Evolutionary conservation across 768 basidiomycete species (phyloP).

Genomic region (Coprinellus micaceus): DNA sequence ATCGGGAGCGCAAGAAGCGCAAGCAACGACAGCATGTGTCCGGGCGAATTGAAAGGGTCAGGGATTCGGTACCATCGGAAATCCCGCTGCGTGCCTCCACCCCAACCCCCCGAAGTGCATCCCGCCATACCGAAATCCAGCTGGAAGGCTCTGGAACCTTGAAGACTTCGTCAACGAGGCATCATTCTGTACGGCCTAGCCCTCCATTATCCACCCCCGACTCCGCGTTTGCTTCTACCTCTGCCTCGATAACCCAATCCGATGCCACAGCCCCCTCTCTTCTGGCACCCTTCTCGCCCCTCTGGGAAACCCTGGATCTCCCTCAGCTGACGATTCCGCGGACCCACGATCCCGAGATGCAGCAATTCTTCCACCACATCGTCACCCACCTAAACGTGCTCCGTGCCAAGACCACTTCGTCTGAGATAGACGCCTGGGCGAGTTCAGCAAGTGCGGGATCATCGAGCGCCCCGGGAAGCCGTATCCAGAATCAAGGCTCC

Average conservation of each 20-base stretch:
- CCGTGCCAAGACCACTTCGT: constrained; percentile 43
- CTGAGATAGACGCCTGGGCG: constrained; percentile 7
- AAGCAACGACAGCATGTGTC: constrained; percentile 4
- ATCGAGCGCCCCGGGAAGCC: background rate
- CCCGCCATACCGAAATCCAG: constrained; percentile 24
- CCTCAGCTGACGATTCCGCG: constrained; percentile 61
- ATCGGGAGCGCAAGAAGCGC: constrained; percentile 23
- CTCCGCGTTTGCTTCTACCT: background rate
- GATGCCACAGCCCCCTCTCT: constrained; percentile 9
- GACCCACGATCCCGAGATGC: constrained; percentile 70
- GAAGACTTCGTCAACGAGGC: constrained; percentile 2
- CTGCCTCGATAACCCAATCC: constrained; percentile 19
- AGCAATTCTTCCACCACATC: constrained; percentile 83
- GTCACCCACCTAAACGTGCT: constrained; percentile 75
- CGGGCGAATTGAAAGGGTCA: background rate
- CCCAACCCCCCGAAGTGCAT: constrained; percentile 61
- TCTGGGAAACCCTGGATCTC: constrained; percentile 26
- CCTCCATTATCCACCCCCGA: background rate
- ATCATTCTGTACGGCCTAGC: background rate
- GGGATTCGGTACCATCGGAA: background rate
- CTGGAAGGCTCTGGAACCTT: constrained; percentile 20
- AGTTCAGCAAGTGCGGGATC: background rate
- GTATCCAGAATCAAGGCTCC: background rate
- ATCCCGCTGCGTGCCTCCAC: constrained; percentile 50
- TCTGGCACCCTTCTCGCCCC: constrained; percentile 23